Percentiles rank a stretch among this genome's conserved stretches.
These are phyloP conservation scores for Shiraia bambusicola DNA, from an alignment of 2,329 filamentous ascomycete genomes.

Conservation along the genomic window DNA sequence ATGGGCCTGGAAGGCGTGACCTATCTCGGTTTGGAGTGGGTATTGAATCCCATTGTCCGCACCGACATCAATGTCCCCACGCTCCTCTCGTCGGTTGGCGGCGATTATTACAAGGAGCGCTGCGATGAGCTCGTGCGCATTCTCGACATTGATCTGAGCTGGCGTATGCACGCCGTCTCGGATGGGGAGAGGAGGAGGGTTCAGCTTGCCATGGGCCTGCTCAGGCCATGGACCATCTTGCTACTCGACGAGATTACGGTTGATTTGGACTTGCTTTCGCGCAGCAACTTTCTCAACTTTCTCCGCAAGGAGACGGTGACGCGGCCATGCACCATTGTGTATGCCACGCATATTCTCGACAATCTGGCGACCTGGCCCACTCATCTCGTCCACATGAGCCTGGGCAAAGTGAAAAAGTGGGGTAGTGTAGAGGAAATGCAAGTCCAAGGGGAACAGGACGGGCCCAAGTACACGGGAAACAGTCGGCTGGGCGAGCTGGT, in stretches of 20 bases:
- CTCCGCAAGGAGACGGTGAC: conserved; percentile 82
- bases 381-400: conserved; percentile 92
- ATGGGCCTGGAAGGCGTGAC: conserved; percentile 89
- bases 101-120: conserved; percentile 76
- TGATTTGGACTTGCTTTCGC: conserved; percentile 83
- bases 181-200: conserved; percentile 91
- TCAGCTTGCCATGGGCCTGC: conserved; percentile 91
- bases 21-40: conserved; percentile 97
- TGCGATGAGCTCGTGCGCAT: conserved; percentile 85
- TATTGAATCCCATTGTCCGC: conserved; percentile 92
- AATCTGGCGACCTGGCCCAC: conserved; percentile 94
- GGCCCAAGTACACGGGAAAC: conserved; percentile 62
- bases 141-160: conserved; percentile 85
- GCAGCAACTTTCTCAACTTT: conserved; percentile 82
- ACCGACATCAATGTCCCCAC: conserved; percentile 91
- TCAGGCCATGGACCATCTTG: conserved; percentile 88
- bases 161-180: conserved; percentile 94
- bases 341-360: conserved; percentile 95
- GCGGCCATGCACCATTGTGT: conserved; percentile 86
- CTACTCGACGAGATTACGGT: conserved; percentile 97
- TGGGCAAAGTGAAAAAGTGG: conserved; percentile 86
- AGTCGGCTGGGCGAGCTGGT: conserved; percentile 85
- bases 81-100: conserved; percentile 81
- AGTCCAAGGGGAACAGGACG: conserved; percentile 48
- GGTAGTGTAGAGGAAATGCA: conserved; percentile 67